These are phyloP conservation scores for Trichoderma atrobrunneum DNA, from an alignment of 2,329 filamentous ascomycete genomes.

Conservation along the genomic window DNA sequence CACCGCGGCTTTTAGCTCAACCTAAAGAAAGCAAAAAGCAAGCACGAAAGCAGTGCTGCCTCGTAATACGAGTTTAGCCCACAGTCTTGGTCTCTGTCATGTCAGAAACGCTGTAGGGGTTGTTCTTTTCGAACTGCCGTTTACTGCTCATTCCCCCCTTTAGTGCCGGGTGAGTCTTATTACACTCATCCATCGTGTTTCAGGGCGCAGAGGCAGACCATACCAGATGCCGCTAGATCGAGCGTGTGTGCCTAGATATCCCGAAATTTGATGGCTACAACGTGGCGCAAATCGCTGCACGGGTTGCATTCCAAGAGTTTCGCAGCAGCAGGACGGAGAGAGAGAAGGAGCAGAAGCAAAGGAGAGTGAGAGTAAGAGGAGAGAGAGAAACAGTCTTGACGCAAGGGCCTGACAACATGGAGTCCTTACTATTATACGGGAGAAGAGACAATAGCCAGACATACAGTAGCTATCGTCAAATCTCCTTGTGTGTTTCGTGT, in stretches of 20 bases:
- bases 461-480: not conserved
- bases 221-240: slow-evolving; percentile 14
- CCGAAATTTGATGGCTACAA: slow-evolving; percentile 15
- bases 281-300: not conserved
- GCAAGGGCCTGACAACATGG: not conserved
- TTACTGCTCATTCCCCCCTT: slow-evolving; percentile 1
- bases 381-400: not conserved
- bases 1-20: not conserved
- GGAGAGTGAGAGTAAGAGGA: not conserved
- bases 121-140: slow-evolving; percentile 1
- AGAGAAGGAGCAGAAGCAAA: not conserved
- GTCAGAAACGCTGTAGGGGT: slow-evolving; percentile 9
- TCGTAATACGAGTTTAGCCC: not conserved
- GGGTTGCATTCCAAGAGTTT: not conserved
- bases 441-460: not conserved
- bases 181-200: slow-evolving; percentile 19
- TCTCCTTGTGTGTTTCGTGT: not conserved
- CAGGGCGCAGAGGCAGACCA: slow-evolving; percentile 14
- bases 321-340: not conserved
- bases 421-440: not conserved
- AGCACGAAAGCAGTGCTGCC: not conserved
- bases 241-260: slow-evolving; percentile 3
- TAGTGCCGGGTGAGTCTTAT: slow-evolving; percentile 13
- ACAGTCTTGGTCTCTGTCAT: not conserved
- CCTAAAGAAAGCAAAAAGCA: not conserved